Evolutionary conservation across 2,329 filamentous ascomycete species (phyloP), one percentile per base, ranked within the genome.

Genomic region (Aspergillus clavatus): DNA sequence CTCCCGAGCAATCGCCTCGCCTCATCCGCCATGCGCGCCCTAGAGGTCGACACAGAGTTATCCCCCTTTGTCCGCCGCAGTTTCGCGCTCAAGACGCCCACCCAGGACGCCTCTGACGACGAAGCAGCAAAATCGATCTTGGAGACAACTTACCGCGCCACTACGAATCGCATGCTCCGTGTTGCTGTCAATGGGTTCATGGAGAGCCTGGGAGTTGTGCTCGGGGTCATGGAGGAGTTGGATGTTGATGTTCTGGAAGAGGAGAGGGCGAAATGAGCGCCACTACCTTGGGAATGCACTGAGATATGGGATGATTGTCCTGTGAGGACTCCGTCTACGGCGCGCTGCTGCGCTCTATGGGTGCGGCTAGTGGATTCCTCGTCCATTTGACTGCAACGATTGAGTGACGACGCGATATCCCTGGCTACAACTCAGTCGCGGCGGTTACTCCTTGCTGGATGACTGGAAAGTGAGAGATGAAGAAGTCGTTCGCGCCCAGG

Each of bases 171-270:
- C 56, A 97, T 97, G 91, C 77, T 98, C 46, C 84, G 93, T 36
- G 93, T 98, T 2, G 87, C 91, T 3, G 90, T 96, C 45, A 97
- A 97, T 70, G 89, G 89, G 7, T 96, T 96, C 68, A 89, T 97
- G 77, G 91, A 97, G 60, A 94, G 86, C 56, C 67, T 96, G 45
- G 81, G 82, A 42, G 81, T 96, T 4, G 84, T 96, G 1, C 67
- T 96, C 33, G 87, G 89, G 43, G 86, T 95, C 12, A 95, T 96
- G 86, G 83, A 87, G 67, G 86, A 94, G 65, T 70, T 97, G 58
- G 91, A 97, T 68, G 80, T 83, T 21, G 90, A 96, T 71, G 84
- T 93, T 2, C 65, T 95, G 29, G 12, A 47, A 31, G 46, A 54
- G 8, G 52, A 47, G 33, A 49, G 59, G 33, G 54, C 53, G 36